Evolutionary conservation across 345 rosid genomes (phyloP), one percentile per base, ranked within the genome.

Genomic region (Litchi chinensis): DNA sequence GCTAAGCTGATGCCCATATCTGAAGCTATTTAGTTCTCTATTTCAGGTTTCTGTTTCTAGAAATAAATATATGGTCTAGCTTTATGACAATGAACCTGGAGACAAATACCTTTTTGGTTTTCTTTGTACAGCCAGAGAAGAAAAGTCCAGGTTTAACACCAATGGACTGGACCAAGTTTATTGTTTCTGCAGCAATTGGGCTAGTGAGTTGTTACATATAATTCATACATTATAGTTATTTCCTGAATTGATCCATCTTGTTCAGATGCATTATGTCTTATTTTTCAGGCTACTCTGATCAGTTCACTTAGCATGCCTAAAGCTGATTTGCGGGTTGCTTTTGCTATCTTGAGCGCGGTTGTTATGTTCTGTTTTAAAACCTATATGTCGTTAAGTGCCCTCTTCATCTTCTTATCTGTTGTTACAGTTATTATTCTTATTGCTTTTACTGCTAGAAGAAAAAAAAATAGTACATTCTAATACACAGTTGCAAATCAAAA

Each of bases 91-190:
- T 50, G 0, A 46, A 46, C 50, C 10, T 1, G 10, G 10, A 8
- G 50, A 52, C 57, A 52, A 15, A 52, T 11, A 16, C 56, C 9
- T 69, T 13, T 43, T 69, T 44, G 28, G 12, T 86, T 5, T 48
- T 65, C 73, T 68, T 73, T 43, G 28, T 63, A 80, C 89, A 94
- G 98, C 98, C 97, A 60, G 98, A 91, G 84, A 94, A 94, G 93
- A 80, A 87, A 76, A 94, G 87, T 82, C 98, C 95, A 68, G 91
- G 95, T 60, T 89, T 93, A 78, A 94, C 98, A 56, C 96, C 96
- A 16, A 82, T 89, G 83, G 98, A 94, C 85, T 94, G 98, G 98
- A 90, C 88, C 86, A 93, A 88, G 86, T 94, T 93, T 85, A 73
- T 91, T 66, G 92, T 81, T 71, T 90, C 98, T 76, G 92, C 96